phyloP scores from a whole-genome alignment of 768 basidiomycete genomes.

The Sutorius australiensis region DNA sequence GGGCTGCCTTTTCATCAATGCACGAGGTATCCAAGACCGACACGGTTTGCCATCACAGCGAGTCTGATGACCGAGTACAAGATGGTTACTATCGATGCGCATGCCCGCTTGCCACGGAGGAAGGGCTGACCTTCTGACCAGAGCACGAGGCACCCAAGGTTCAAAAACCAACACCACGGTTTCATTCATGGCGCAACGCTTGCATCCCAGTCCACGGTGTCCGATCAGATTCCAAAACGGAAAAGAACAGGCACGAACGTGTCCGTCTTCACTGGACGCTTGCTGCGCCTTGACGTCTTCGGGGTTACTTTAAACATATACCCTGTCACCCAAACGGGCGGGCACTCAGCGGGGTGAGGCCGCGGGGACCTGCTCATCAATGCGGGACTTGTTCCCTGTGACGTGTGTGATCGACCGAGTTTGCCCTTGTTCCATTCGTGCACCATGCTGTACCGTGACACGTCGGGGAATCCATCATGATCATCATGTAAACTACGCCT shows the following conservation, averaged over 20 bases:
- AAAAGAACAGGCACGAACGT: not conserved
- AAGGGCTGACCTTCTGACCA: not conserved
- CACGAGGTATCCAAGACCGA: not conserved
- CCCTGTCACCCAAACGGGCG: not conserved
- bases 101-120: not conserved
- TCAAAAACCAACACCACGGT: not conserved
- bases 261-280: not conserved
- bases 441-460: not conserved
- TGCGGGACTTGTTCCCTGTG: not conserved
- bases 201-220: not conserved
- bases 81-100: constrained; percentile 1
- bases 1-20: not conserved
- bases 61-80: not conserved
- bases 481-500: not conserved
- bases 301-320: not conserved
- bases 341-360: not conserved
- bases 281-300: not conserved
- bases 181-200: not conserved
- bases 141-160: not conserved
- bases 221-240: not conserved
- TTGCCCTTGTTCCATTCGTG: not conserved
- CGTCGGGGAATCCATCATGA: not conserved
- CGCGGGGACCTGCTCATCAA: not conserved
- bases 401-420: not conserved
- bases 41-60: not conserved